phyloP scores from a whole-genome alignment of 1,284 basidiomycete genomes.

The Cryptococcus jaspeensis region DNA sequence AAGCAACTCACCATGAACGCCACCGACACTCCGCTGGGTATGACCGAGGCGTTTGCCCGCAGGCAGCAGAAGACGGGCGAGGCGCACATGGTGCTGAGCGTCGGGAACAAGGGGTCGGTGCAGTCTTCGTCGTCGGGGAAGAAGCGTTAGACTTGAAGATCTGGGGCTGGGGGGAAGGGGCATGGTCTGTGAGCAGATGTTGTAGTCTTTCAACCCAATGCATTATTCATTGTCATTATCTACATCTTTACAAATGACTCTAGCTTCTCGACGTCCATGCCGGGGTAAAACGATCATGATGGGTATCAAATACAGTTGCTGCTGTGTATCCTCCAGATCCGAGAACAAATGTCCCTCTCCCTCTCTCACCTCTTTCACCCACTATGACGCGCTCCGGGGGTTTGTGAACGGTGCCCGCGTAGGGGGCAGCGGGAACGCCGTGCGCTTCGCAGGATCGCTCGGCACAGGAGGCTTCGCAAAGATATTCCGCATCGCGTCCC shows the following conservation, averaged over 20 bases:
- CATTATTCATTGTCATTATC: constrained; percentile 1
- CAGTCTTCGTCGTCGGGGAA: constrained; percentile 10
- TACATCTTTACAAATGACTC: not conserved
- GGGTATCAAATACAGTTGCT: too few relatives aligned
- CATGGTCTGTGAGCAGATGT: not conserved
- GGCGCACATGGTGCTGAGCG: constrained; percentile 88
- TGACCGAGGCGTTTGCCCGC: constrained; percentile 85
- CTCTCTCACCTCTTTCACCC: too few relatives aligned
- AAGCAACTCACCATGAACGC: constrained; percentile 87
- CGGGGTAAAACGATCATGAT: not conserved
- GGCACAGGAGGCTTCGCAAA: constrained; percentile 2
- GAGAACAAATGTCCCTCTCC: not conserved
- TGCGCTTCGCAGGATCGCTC: constrained; percentile 8
- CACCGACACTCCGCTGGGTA: constrained; percentile 87
- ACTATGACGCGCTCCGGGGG: constrained; percentile 1
- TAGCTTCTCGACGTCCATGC: not conserved
- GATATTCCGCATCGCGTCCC: not conserved
- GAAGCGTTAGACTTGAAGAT: constrained; percentile 14
- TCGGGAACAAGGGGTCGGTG: constrained; percentile 85
- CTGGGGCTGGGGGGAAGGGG: not conserved
- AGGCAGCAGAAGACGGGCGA: constrained; percentile 88
- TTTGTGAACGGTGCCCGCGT: constrained; percentile 9
- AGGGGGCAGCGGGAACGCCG: constrained; percentile 17
- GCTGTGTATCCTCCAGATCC: not conserved
- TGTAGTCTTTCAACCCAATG: constrained; percentile 5